These are phyloP conservation scores for Crithidia mellificae DNA, from an alignment of 208 protist species.

Conservation along the genomic window DNA sequence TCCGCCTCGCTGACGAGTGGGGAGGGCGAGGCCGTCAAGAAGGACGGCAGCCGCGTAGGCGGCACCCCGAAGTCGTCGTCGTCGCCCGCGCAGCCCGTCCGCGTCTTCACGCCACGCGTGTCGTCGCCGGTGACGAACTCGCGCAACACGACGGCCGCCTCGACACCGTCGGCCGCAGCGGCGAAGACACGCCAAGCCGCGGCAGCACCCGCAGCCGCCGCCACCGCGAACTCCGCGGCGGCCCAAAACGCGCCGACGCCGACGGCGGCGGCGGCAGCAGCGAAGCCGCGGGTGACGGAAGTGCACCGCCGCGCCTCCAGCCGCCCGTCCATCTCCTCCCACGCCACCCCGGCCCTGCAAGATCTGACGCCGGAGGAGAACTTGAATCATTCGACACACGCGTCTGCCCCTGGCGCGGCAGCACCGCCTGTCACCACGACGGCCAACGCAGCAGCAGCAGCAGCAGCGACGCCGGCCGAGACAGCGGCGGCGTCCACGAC, in stretches of 20 bases:
- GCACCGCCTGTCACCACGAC: neutral
- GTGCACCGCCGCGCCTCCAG: conserved; percentile 18
- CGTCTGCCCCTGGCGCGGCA: too few species aligned
- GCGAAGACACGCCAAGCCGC: neutral
- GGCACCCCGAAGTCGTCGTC: conserved; percentile 2
- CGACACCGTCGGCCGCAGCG: neutral
- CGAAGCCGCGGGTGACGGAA: conserved; percentile 19
- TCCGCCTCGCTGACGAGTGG: neutral
- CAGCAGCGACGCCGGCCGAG: neutral
- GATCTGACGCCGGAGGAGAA: neutral
- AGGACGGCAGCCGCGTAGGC: conserved; percentile 1
- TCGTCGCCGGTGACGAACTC: conserved; percentile 9
- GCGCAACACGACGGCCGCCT: conserved; percentile 11
- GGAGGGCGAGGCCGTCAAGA: neutral
- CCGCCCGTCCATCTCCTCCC: neutral
- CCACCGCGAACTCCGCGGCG: neutral
- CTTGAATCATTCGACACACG: too few species aligned
- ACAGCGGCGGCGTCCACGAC: too few species aligned
- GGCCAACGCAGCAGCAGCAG: neutral
- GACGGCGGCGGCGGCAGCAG: conserved; percentile 9
- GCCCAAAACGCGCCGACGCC: neutral
- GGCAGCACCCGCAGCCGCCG: neutral
- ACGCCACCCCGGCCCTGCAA: neutral
- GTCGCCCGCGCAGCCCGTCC: conserved; percentile 2
- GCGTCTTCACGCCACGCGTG: conserved; percentile 19